These are phyloP conservation scores for Huntiella abstrusa DNA, from an alignment of 2,329 filamentous ascomycete genomes.

Conservation along the genomic window DNA sequence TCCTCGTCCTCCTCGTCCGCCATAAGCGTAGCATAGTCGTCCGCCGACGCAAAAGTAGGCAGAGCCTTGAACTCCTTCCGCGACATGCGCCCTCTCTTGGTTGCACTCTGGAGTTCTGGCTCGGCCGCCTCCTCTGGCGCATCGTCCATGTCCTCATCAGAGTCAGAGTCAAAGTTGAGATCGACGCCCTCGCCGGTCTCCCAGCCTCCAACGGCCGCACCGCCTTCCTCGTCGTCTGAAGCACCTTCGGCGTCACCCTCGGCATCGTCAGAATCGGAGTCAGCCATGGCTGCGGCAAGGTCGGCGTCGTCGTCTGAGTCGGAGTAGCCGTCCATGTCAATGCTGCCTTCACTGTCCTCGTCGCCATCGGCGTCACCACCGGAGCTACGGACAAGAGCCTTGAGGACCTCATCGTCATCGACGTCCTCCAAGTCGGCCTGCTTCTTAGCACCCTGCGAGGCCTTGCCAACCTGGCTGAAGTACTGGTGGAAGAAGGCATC, in stretches of 20 bases:
- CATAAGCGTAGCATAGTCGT: conserved; percentile 81
- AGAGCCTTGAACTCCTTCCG: conserved; percentile 73
- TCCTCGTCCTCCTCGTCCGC: conserved; percentile 45
- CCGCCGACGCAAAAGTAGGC: conserved; percentile 80
- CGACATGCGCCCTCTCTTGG: conserved; percentile 35
- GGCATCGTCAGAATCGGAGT: conserved; percentile 21
- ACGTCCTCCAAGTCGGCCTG: conserved; percentile 27
- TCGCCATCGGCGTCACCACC: conserved; percentile 39
- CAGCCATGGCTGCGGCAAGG: conserved; percentile 27
- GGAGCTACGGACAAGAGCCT: conserved; percentile 64
- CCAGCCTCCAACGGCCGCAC: conserved; percentile 28
- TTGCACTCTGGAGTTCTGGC: conserved; percentile 17
- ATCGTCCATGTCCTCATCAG: conserved; percentile 5
- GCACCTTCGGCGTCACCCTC: no score
- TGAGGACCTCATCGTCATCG: conserved; percentile 55
- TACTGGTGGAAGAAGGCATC: conserved; percentile 98
- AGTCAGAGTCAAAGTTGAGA: conserved; percentile 11
- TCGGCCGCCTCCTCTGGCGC: conserved; percentile 13
- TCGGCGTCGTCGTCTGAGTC: conserved; percentile 32
- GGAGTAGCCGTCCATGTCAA: conserved; percentile 29
- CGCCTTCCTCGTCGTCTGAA: conserved; percentile 26
- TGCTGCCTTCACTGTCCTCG: conserved; percentile 38
- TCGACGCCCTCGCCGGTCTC: conserved; percentile 17
- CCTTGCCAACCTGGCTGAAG: conserved; percentile 58
- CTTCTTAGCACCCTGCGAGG: conserved; percentile 34